These are phyloP conservation scores for Amphibolis antarctica DNA, from an alignment of 106 monocot species.

Conservation along the genomic window DNA sequence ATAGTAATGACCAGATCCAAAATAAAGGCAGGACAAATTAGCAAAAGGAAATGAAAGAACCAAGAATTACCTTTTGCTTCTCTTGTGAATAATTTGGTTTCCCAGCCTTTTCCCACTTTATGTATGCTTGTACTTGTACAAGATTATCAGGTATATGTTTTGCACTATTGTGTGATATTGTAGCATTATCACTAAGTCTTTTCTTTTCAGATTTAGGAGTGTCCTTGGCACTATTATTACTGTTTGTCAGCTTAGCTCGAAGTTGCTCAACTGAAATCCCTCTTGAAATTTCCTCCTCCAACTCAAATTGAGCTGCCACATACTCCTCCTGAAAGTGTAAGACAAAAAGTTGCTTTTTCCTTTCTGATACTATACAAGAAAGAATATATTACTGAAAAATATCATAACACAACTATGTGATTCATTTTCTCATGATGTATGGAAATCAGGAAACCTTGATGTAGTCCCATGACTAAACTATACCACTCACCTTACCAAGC, in stretches of 20 bases:
- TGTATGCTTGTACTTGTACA: conserved; percentile 26
- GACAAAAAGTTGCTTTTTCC: neutral
- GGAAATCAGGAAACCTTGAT: too few relatives aligned
- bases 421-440: too few relatives aligned
- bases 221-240: conserved; percentile 8
- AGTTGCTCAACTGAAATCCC: conserved; percentile 60
- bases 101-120: conserved; percentile 27
- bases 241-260: conserved; percentile 40
- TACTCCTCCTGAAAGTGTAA: conserved; percentile 56
- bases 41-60: neutral
- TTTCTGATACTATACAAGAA: neutral
- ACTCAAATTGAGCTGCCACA: conserved; percentile 62
- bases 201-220: conserved; percentile 18
- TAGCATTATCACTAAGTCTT: conserved; percentile 58
- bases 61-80: conserved; percentile 12
- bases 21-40: neutral
- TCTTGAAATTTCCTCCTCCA: conserved; percentile 52
- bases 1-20: neutral
- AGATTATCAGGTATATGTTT: conserved; percentile 20
- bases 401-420: too few relatives aligned
- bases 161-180: conserved; percentile 35
- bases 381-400: too few relatives aligned
- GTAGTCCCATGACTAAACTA: too few relatives aligned
- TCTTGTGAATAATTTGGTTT: conserved; percentile 21
- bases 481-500: too few relatives aligned